phyloP scores from a whole-genome alignment of 225 moss, liverwort and hornwort genomes.

The Physcomitrium patens region DNA sequence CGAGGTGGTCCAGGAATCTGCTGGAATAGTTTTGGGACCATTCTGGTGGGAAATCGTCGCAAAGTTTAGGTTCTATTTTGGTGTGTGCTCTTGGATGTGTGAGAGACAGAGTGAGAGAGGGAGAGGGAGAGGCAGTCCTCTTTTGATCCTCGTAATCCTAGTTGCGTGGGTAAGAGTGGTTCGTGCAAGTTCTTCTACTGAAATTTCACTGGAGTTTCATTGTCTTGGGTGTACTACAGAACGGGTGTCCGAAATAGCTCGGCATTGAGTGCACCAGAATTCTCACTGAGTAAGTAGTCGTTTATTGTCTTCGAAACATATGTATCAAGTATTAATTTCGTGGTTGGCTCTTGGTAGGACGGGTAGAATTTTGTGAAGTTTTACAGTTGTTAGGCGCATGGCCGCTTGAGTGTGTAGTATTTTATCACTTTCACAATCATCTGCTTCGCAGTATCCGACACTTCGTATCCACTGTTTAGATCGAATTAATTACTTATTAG shows the following conservation, averaged over 20 bases:
- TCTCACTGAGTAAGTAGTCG: slow-evolving; percentile 23
- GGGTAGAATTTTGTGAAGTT: too few species aligned
- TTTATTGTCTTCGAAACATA: not conserved
- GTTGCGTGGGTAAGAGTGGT: slow-evolving; percentile 5
- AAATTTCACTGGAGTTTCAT: not conserved
- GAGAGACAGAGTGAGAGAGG: too few species aligned
- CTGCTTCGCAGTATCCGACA: too few species aligned
- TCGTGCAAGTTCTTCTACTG: not conserved
- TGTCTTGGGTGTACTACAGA: not conserved
- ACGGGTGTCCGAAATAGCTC: not conserved
- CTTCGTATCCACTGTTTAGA: too few species aligned
- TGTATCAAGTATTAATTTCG: not conserved
- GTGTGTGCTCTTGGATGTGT: not conserved
- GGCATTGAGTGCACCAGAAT: not conserved
- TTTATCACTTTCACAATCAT: too few species aligned
- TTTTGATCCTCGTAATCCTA: not conserved
- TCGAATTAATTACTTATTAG: too few species aligned
- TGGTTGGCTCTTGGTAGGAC: not conserved
- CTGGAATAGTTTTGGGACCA: not conserved
- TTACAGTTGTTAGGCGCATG: too few species aligned
- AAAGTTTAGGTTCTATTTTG: not conserved
- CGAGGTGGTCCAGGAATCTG: not conserved
- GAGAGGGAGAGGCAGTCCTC: not conserved
- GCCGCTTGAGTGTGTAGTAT: too few species aligned
- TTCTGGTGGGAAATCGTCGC: slow-evolving; percentile 1